Conservation (phyloP, 495 filamentous ascomycete species). For the Wilcoxina mikolae region DNA sequence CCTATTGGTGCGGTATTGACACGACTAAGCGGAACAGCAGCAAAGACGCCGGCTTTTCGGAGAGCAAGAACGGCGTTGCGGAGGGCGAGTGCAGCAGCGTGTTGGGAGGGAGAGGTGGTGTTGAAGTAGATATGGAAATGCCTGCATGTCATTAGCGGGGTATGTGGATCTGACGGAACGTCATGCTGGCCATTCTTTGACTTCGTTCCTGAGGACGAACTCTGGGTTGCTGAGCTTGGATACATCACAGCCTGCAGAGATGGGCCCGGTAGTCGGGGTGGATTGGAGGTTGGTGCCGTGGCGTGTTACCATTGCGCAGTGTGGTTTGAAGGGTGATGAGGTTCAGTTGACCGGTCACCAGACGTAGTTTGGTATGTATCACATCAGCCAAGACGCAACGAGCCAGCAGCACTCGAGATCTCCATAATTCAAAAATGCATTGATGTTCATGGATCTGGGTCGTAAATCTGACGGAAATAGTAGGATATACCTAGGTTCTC, state of each 20-base stretch:
- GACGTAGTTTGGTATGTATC: too few species aligned
- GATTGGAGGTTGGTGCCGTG: background rate
- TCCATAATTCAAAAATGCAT: too few species aligned
- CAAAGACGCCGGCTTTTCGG: background rate
- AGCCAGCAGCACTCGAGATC: too few species aligned
- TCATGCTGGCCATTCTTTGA: background rate
- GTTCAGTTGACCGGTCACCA: too few species aligned
- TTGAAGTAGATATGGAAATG: constrained; percentile 2
- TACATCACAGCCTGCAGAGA: background rate
- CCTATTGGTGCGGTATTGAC: background rate
- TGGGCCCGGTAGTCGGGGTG: background rate
- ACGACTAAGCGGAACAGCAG: background rate
- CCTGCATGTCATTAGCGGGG: background rate
- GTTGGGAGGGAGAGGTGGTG: background rate
- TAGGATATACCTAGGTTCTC: too few species aligned
- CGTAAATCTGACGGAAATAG: too few species aligned
- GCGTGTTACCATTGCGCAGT: background rate
- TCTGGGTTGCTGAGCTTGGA: background rate
- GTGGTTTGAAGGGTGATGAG: too few species aligned
- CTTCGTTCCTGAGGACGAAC: background rate
- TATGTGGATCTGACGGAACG: background rate
- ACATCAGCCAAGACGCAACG: too few species aligned
- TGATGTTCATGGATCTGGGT: too few species aligned
- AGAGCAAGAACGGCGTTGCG: background rate
- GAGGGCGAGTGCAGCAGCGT: background rate